Conservation (phyloP, 805 yeast species). For the Kockiozyma suomiensis region DNA sequence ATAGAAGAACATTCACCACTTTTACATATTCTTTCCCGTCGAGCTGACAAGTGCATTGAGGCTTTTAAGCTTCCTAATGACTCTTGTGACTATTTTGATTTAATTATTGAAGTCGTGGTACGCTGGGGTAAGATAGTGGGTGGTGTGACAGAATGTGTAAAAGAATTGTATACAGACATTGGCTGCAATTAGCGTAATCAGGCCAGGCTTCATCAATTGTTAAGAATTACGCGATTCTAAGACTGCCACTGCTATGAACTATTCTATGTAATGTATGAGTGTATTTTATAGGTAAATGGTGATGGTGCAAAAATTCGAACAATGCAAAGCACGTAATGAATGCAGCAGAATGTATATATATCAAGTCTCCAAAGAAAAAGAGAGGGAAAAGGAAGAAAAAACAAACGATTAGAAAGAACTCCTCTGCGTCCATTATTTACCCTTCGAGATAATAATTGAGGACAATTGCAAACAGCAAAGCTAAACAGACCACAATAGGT, state of each 20-base stretch:
- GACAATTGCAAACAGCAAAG: slow-evolving; percentile 64
- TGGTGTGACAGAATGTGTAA: background rate
- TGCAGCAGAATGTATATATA: no score
- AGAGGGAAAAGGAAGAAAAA: no score
- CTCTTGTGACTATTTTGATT: background rate
- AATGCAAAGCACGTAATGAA: background rate
- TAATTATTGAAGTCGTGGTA: background rate
- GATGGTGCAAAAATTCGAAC: background rate
- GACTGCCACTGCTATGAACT: no score
- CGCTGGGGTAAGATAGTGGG: slow-evolving; percentile 21
- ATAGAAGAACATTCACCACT: slow-evolving; percentile 11
- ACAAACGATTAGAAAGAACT: background rate
- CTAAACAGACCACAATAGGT: slow-evolving; percentile 75
- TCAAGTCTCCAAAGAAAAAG: no score
- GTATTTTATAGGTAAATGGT: no score
- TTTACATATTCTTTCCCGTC: slow-evolving; percentile 21
- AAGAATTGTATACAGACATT: no score
- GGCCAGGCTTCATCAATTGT: no score
- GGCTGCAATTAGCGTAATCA: no score
- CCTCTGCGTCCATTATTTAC: background rate
- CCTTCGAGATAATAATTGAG: slow-evolving; percentile 40
- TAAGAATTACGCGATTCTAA: no score
- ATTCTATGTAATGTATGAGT: no score
- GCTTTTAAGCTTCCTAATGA: no score
- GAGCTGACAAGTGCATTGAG: slow-evolving; percentile 6